Evolutionary conservation across 2,329 filamentous ascomycete species (phyloP).

Genomic region (Thelonectria blattea): DNA sequence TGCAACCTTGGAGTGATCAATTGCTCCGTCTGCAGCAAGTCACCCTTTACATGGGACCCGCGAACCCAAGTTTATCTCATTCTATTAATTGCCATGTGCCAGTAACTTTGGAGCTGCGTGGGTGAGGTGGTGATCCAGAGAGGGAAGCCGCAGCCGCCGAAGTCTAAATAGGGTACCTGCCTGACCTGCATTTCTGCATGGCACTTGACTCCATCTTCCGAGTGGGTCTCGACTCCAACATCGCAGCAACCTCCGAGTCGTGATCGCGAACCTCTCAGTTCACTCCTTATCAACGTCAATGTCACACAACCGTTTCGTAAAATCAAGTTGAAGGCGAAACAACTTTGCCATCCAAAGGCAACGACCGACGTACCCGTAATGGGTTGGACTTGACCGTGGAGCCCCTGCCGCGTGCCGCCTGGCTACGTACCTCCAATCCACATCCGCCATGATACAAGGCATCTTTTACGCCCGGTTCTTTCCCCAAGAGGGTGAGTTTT

Average conservation of each 20-base stretch:
- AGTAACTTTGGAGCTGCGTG: too few species aligned
- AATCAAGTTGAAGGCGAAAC: too few species aligned
- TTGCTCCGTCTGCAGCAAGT: not conserved
- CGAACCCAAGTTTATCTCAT: too few species aligned
- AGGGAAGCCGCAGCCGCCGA: not conserved
- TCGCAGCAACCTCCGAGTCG: too few species aligned
- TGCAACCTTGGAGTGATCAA: constrained; percentile 9
- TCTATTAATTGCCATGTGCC: too few species aligned
- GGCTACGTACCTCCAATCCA: constrained; percentile 11
- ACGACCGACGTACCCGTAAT: not conserved
- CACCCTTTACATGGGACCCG: not conserved
- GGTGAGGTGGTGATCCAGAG: not conserved
- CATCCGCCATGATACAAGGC: constrained; percentile 66
- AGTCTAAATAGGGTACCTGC: not conserved
- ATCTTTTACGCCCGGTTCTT: constrained; percentile 76
- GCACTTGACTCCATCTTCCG: not conserved
- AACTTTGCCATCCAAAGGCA: too few species aligned
- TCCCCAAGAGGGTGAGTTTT: constrained; percentile 62
- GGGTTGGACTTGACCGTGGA: not conserved
- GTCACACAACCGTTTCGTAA: too few species aligned
- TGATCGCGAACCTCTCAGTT: not conserved
- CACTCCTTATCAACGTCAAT: not conserved
- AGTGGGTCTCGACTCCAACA: not conserved
- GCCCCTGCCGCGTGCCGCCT: not conserved
- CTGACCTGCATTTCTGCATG: not conserved